phyloP scores from a whole-genome alignment of 2,329 filamentous ascomycete genomes.

The Dothideomycetes sp. region DNA sequence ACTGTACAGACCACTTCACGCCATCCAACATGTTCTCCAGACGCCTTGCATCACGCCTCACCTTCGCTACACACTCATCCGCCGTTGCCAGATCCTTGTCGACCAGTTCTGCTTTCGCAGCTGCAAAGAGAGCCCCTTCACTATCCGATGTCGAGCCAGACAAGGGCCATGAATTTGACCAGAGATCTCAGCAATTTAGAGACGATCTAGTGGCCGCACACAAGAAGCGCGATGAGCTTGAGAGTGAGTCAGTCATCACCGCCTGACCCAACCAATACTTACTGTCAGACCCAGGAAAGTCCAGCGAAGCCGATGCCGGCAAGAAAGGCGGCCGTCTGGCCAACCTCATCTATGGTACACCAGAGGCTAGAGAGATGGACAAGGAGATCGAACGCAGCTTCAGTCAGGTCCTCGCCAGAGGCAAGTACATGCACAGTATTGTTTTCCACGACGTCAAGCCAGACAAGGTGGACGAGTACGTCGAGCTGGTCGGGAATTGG shows the following conservation, averaged over 20 bases:
- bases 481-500: constrained; percentile 77
- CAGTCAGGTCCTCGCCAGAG: constrained; percentile 84
- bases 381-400: constrained; percentile 94
- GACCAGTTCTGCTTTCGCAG: constrained; percentile 1
- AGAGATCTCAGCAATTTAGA: constrained; percentile 77
- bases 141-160: constrained; percentile 74
- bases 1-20: too few relatives aligned
- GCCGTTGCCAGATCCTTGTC: constrained; percentile 8
- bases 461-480: constrained; percentile 91
- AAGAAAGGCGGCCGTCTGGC: constrained; percentile 59
- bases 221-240: constrained; percentile 67
- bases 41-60: constrained; percentile 13
- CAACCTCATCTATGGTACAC: constrained; percentile 91
- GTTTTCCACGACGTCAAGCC: constrained; percentile 94
- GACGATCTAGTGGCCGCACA: constrained; percentile 66
- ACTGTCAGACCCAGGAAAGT: constrained; percentile 40
- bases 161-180: constrained; percentile 64
- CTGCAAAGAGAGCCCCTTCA: constrained; percentile 46
- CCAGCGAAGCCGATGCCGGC: constrained; percentile 48
- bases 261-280: constrained; percentile 13
- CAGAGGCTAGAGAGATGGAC: constrained; percentile 87
- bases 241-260: constrained; percentile 58
- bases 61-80: constrained; percentile 8
- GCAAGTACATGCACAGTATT: constrained; percentile 97
- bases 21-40: constrained; percentile 15